Evolutionary conservation across 352 stramenopile species (phyloP).

Genomic region (Ophiocytium majus): DNA sequence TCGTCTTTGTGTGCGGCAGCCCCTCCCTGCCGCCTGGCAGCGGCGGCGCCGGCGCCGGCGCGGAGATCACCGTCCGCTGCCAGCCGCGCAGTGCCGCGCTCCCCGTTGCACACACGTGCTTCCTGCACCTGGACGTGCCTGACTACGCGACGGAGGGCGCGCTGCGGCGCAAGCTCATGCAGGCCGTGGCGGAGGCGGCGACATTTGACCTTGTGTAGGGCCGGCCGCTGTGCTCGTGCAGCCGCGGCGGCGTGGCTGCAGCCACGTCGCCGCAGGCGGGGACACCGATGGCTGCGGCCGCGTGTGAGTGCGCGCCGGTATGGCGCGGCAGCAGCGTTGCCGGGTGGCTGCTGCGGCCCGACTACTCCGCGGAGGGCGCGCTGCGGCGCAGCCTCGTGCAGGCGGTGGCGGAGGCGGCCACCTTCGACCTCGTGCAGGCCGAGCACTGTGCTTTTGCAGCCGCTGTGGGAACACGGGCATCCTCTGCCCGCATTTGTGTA

Average conservation of each 20-base stretch:
- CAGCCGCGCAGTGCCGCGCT: slow-evolving; percentile 50
- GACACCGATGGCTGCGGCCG: no score
- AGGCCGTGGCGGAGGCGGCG: slow-evolving; percentile 53
- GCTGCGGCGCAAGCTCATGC: slow-evolving; percentile 55
- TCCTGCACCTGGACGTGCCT: slow-evolving; percentile 59
- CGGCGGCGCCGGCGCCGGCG: not conserved
- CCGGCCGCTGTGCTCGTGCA: no score
- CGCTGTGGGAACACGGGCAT: no score
- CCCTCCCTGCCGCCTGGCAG: slow-evolving; percentile 35
- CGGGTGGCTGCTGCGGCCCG: no score
- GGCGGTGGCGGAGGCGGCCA: slow-evolving; percentile 54
- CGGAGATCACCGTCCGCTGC: slow-evolving; percentile 55
- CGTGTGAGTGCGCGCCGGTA: no score
- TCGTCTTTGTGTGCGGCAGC: slow-evolving; percentile 58
- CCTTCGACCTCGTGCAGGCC: slow-evolving; percentile 59
- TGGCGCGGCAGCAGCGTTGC: no score
- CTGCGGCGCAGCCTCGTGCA: slow-evolving; percentile 55
- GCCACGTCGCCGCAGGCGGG: no score
- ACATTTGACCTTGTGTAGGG: slow-evolving; percentile 57
- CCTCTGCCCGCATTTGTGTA: no score
- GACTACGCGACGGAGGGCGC: slow-evolving; percentile 54
- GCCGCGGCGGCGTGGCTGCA: no score
- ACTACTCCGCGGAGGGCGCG: slow-evolving; percentile 53
- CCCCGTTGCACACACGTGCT: slow-evolving; percentile 59
- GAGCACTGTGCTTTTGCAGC: no score